These are phyloP conservation scores for Wilhelminamyces savonicus DNA, from an alignment of 805 yeast species.

Conservation along the genomic window DNA sequence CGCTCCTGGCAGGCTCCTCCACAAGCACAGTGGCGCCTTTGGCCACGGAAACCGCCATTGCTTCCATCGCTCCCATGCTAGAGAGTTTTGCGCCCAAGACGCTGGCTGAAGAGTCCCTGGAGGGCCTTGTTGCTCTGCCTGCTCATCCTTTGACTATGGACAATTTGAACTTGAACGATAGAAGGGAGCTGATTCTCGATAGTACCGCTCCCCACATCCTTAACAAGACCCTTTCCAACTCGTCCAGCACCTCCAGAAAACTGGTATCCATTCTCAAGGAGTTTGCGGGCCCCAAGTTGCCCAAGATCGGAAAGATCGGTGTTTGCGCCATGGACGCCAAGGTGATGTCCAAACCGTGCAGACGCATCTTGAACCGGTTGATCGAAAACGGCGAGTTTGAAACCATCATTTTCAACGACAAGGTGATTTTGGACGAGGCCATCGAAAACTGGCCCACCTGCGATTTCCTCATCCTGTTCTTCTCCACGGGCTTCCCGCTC, in stretches of 20 bases:
- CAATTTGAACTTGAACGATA: conserved; percentile 7
- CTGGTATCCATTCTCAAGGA: conserved; percentile 31
- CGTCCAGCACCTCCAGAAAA: conserved; percentile 25
- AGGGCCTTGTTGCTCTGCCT: conserved; percentile 2
- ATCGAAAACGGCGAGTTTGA: conserved; percentile 94
- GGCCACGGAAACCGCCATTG: conserved; percentile 57
- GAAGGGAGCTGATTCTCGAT: background rate
- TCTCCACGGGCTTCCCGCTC: conserved; percentile 93
- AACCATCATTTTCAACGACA: conserved; percentile 94
- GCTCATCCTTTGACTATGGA: conserved; percentile 15
- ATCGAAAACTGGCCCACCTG: conserved; percentile 99
- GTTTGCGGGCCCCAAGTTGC: conserved; percentile 44
- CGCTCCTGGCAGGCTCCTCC: background rate
- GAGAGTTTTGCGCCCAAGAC: conserved; percentile 72
- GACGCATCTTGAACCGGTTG: conserved; percentile 80
- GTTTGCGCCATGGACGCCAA: conserved; percentile 99
- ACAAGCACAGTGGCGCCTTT: conserved; percentile 2
- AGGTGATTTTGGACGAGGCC: conserved; percentile 88
- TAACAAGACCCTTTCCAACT: conserved; percentile 30
- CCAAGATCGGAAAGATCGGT: conserved; percentile 87
- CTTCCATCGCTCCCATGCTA: conserved; percentile 72
- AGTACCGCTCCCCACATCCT: conserved; percentile 12
- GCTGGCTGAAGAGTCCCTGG: conserved; percentile 31
- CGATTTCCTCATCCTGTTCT: conserved; percentile 88
- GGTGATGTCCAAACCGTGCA: conserved; percentile 91